phyloP scores from a whole-genome alignment of 2,329 filamentous ascomycete genomes.

The Pseudogymnoascus sp. region DNA sequence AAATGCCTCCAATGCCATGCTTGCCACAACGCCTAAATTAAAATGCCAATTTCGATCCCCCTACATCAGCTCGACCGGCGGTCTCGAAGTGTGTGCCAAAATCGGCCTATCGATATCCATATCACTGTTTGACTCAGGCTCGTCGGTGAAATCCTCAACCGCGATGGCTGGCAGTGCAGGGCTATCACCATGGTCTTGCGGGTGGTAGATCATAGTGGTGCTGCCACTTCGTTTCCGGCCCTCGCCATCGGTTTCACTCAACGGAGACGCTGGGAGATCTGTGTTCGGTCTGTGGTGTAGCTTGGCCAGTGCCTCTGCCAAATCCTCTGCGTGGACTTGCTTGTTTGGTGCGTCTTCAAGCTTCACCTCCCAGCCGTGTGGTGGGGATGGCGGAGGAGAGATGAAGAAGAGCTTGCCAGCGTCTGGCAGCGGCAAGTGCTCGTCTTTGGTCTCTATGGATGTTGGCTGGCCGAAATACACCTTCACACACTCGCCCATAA shows the following conservation, averaged over 20 bases:
- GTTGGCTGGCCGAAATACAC: conserved; percentile 62
- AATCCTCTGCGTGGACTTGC: conserved; percentile 59
- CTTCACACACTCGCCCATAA: conserved; percentile 61
- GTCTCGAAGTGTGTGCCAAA: conserved; percentile 51
- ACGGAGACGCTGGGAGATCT: conserved; percentile 34
- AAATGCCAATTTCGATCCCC: neutral
- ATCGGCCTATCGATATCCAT: conserved; percentile 39
- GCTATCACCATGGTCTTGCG: conserved; percentile 45
- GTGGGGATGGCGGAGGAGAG: conserved; percentile 58
- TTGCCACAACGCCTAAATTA: neutral
- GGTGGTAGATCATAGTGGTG: conserved; percentile 58
- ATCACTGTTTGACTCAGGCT: conserved; percentile 35
- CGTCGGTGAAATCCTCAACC: conserved; percentile 59
- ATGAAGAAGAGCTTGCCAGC: conserved; percentile 68
- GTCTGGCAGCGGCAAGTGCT: conserved; percentile 57
- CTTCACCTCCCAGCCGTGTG: conserved; percentile 60
- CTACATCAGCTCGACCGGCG: conserved; percentile 58
- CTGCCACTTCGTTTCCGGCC: conserved; percentile 45
- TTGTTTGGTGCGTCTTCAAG: conserved; percentile 64
- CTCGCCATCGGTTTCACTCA: conserved; percentile 29
- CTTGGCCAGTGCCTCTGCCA: conserved; percentile 57
- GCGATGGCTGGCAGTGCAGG: conserved; percentile 55
- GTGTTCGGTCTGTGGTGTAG: conserved; percentile 39
- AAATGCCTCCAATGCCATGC: conserved; percentile 3
- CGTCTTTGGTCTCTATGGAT: conserved; percentile 43